These are phyloP conservation scores for Geum urbanum DNA, from an alignment of 306 rosid genomes.

Conservation along the genomic window DNA sequence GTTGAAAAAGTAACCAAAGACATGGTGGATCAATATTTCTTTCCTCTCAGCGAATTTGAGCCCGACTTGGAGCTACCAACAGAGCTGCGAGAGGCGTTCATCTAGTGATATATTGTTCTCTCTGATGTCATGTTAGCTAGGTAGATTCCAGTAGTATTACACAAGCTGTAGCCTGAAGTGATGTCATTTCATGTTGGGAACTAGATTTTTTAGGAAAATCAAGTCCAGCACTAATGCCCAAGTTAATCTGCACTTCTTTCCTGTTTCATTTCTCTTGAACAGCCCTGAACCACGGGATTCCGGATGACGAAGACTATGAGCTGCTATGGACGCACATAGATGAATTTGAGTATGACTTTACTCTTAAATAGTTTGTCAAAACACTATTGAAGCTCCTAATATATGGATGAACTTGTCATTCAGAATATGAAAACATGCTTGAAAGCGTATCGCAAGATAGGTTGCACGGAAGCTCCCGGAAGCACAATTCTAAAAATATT, in stretches of 20 bases:
- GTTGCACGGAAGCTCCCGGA: too few relatives aligned
- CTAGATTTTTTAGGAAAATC: background rate
- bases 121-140: background rate
- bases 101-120: background rate
- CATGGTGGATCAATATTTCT: conserved; percentile 78
- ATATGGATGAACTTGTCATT: too few relatives aligned
- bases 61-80: conserved; percentile 74
- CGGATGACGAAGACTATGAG: background rate
- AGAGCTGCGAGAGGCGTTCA: conserved; percentile 53
- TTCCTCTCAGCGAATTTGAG: conserved; percentile 54
- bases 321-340: background rate
- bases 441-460: too few relatives aligned
- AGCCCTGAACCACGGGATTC: background rate
- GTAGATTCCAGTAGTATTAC: background rate
- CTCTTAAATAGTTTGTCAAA: too few relatives aligned
- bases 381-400: too few relatives aligned
- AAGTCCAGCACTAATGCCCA: background rate
- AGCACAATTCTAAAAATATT: too few relatives aligned
- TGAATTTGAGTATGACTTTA: too few relatives aligned
- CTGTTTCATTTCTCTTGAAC: background rate
- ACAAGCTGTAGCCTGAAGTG: background rate
- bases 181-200: background rate
- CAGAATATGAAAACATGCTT: too few relatives aligned
- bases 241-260: background rate
- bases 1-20: conserved; percentile 69